Conservation (phyloP, 2,329 filamentous ascomycete species). For the Rosellinia necatrix region DNA sequence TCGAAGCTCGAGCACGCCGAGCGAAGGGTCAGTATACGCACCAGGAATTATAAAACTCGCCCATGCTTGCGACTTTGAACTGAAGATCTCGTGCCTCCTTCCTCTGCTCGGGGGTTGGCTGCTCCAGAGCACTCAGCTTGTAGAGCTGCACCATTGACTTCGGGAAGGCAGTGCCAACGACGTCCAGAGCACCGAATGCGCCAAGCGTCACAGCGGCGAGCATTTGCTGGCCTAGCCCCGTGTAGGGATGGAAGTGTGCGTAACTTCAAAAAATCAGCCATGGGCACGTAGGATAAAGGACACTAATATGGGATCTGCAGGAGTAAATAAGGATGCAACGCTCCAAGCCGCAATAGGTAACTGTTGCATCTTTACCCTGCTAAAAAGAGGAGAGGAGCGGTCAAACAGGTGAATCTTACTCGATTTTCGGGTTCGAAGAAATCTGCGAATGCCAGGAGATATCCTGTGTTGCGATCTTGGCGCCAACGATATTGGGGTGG, state of each 20-base stretch:
- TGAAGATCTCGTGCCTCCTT: slow-evolving; percentile 62
- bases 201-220: slow-evolving; percentile 66
- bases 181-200: slow-evolving; percentile 69
- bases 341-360: not conserved
- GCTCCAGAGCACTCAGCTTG: slow-evolving; percentile 47
- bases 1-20: not conserved
- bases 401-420: slow-evolving; percentile 52
- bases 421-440: slow-evolving; percentile 55
- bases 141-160: slow-evolving; percentile 64
- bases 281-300: not conserved
- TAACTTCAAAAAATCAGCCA: slow-evolving; percentile 42
- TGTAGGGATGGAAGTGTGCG: slow-evolving; percentile 65
- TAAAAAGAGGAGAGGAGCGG: not conserved
- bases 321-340: not conserved
- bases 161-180: slow-evolving; percentile 67
- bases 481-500: slow-evolving; percentile 69
- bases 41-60: slow-evolving; percentile 26
- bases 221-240: slow-evolving; percentile 69
- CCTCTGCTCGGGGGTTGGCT: slow-evolving; percentile 47
- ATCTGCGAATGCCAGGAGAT: slow-evolving; percentile 68
- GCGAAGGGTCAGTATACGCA: slow-evolving; percentile 4
- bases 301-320: not conserved
- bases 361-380: not conserved
- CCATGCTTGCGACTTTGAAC: slow-evolving; percentile 44
- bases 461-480: slow-evolving; percentile 68